These are phyloP conservation scores for Xylariaceae sp. DNA, from an alignment of 2,329 filamentous ascomycete genomes.

Conservation along the genomic window DNA sequence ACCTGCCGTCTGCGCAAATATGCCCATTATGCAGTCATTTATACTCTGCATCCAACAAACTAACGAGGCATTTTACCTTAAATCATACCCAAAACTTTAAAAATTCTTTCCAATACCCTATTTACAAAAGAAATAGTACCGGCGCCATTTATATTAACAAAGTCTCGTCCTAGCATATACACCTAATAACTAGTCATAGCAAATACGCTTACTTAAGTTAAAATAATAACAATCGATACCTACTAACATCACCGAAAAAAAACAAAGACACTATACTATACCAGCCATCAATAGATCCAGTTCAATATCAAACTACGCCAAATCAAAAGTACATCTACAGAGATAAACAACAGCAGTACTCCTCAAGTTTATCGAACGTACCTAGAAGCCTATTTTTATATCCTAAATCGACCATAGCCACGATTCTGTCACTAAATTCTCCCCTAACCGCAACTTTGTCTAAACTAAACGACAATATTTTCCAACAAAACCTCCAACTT, in stretches of 20 bases:
- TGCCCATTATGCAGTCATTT: not conserved
- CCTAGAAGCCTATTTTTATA: no score
- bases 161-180: not conserved
- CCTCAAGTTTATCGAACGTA: no score
- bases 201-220: constrained; percentile 2
- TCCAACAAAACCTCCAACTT: no score
- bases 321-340: no score
- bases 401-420: no score
- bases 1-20: constrained; percentile 1
- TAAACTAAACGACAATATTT: no score
- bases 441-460: no score
- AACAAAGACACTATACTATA: not conserved
- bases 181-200: not conserved
- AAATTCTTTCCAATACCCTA: not conserved
- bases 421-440: no score
- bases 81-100: no score
- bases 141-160: not conserved
- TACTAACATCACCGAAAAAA: constrained; percentile 1
- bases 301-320: constrained; percentile 2
- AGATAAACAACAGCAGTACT: no score
- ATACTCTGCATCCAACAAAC: not conserved
- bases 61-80: no score
- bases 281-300: not conserved
- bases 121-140: not conserved
- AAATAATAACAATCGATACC: not conserved